A percentile compares a stretch with the other conserved stretches of the same genome.
Evolutionary conservation across 2,329 filamentous ascomycete species (phyloP).

Genomic region (Aspergillus tanneri): DNA sequence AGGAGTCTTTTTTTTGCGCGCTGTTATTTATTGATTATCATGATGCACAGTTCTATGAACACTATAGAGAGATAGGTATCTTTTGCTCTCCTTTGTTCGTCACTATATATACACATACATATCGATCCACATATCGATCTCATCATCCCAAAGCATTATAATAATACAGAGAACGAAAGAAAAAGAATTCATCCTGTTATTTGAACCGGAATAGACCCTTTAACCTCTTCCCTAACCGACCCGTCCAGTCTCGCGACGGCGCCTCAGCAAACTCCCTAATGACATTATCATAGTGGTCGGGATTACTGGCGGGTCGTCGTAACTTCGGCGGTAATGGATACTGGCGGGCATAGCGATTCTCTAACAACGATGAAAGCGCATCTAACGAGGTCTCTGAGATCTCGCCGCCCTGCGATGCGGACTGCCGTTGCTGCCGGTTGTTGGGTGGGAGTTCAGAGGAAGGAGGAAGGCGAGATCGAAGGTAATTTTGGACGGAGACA

Average conservation of each 20-base stretch:
- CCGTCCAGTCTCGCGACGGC: constrained; percentile 50
- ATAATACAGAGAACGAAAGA: neutral
- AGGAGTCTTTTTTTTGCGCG: too few relatives aligned
- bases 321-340: constrained; percentile 50
- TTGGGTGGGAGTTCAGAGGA: constrained; percentile 20
- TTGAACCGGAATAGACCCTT: constrained; percentile 50
- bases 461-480: constrained; percentile 34
- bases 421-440: constrained; percentile 13
- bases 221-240: constrained; percentile 47
- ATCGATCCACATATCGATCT: too few relatives aligned
- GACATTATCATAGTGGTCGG: constrained; percentile 54
- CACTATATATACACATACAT: too few relatives aligned
- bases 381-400: constrained; percentile 49
- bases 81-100: too few relatives aligned
- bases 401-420: constrained; percentile 12
- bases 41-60: too few relatives aligned
- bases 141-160: neutral
- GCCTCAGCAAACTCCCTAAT: constrained; percentile 54
- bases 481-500: constrained; percentile 46
- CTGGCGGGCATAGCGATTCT: constrained; percentile 56
- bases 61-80: too few relatives aligned
- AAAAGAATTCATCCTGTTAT: neutral
- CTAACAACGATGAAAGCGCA: constrained; percentile 60
- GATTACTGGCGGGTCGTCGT: constrained; percentile 52
- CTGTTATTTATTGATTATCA: too few relatives aligned